phyloP scores from a whole-genome alignment of 768 basidiomycete species.

The Phlebiopsis gigantea region DNA sequence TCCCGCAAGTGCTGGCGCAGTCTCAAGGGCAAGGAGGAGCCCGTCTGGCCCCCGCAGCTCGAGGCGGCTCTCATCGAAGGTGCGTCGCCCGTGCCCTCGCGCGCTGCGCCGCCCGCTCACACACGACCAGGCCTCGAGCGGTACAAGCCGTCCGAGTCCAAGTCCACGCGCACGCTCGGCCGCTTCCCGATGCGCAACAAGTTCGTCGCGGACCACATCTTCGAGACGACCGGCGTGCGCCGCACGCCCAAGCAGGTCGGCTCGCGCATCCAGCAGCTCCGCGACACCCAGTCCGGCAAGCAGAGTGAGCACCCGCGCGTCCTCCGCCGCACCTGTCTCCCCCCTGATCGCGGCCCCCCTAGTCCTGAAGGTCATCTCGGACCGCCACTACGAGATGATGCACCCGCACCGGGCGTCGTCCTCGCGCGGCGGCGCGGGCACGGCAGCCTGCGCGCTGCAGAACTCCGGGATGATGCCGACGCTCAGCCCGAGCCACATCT shows the following conservation, averaged over 20 bases:
- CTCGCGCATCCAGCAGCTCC: constrained; percentile 71
- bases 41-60: constrained; percentile 76
- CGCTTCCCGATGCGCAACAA: constrained; percentile 76
- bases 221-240: constrained; percentile 58
- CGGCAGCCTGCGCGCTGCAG: neutral
- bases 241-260: constrained; percentile 78
- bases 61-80: constrained; percentile 77
- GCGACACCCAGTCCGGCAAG: constrained; percentile 70
- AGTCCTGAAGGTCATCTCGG: constrained; percentile 23
- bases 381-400: constrained; percentile 25
- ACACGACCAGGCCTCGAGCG: constrained; percentile 53
- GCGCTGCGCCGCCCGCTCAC: neutral
- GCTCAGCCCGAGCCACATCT: constrained; percentile 7
- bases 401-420: constrained; percentile 17
- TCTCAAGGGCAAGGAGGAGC: constrained; percentile 57
- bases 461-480: neutral
- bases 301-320: constrained; percentile 41
- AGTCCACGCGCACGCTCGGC: constrained; percentile 67
- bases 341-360: constrained; percentile 5
- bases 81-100: constrained; percentile 18
- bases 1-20: constrained; percentile 76
- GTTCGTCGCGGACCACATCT: constrained; percentile 77
- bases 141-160: constrained; percentile 67
- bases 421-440: neutral
- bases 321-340: constrained; percentile 14